These are phyloP conservation scores for Calonectria pseudoreteaudii DNA, from an alignment of 2,329 filamentous ascomycete genomes.

Conservation along the genomic window DNA sequence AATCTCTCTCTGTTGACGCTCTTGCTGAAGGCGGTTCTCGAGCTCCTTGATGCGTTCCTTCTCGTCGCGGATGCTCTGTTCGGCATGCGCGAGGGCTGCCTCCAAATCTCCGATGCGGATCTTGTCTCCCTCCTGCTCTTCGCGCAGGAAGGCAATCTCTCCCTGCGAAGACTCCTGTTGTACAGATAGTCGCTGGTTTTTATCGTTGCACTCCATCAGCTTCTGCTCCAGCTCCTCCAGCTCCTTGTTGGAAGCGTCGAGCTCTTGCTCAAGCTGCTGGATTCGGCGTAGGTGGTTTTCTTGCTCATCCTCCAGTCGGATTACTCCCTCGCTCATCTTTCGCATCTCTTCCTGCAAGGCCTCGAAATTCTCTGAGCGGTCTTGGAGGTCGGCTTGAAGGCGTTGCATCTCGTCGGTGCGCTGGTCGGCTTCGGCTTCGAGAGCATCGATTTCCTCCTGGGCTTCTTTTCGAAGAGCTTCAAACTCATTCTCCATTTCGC, in stretches of 20 bases:
- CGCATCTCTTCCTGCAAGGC: constrained; percentile 96
- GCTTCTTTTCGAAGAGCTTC: constrained; percentile 71
- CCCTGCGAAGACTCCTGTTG: constrained; percentile 93
- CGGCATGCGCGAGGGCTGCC: constrained; percentile 81
- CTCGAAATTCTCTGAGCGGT: constrained; percentile 86
- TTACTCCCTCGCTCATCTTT: constrained; percentile 85
- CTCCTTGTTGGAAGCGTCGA: constrained; percentile 87
- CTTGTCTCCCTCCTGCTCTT: constrained; percentile 98
- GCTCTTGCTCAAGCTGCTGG: constrained; percentile 83
- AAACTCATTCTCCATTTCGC: constrained; percentile 70
- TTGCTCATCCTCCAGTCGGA: constrained; percentile 90
- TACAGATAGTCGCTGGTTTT: constrained; percentile 87
- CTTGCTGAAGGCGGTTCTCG: constrained; percentile 80
- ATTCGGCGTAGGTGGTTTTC: constrained; percentile 83
- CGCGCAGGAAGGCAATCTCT: constrained; percentile 93
- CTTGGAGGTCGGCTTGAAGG: constrained; percentile 77
- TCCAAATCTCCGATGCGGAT: constrained; percentile 97
- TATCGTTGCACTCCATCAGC: constrained; percentile 85
- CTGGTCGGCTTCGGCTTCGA: constrained; percentile 79
- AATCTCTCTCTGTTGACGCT: constrained; percentile 87
- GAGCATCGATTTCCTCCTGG: constrained; percentile 73
- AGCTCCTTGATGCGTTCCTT: constrained; percentile 80
- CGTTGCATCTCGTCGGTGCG: constrained; percentile 78
- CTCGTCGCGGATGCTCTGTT: constrained; percentile 85
- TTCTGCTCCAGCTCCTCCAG: constrained; percentile 87